Conservation (phyloP, 345 rosid genomes). For the Moricandia arvensis region DNA sequence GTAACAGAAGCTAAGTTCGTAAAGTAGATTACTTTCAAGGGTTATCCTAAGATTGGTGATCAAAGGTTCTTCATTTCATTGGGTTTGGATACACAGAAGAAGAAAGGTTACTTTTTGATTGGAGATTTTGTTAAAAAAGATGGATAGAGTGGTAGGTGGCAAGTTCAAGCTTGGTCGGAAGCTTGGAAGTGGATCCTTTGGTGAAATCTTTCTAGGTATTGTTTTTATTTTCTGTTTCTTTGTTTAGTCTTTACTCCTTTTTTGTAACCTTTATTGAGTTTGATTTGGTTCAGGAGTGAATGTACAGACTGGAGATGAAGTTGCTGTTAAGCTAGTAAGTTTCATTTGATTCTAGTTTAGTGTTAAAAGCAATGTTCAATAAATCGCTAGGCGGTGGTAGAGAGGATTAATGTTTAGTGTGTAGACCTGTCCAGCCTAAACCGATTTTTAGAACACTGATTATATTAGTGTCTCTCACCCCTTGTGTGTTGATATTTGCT, state of each 20-base stretch:
- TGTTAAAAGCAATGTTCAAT: no score
- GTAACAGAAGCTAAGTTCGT: constrained; percentile 12
- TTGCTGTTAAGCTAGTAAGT: constrained; percentile 81
- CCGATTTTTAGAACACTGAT: neutral
- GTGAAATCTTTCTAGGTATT: constrained; percentile 81
- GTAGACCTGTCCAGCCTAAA: no score
- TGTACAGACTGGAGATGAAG: constrained; percentile 88
- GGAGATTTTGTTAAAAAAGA: neutral
- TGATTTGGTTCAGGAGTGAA: constrained; percentile 54
- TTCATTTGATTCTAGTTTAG: neutral
- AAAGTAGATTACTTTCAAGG: neutral
- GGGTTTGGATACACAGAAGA: neutral
- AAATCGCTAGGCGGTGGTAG: no score
- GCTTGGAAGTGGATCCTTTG: constrained; percentile 97
- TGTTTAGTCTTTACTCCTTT: neutral
- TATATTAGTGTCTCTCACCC: neutral
- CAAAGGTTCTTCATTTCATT: neutral
- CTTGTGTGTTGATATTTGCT: neutral
- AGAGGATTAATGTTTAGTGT: no score
- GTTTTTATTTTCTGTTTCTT: neutral
- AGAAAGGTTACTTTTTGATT: neutral
- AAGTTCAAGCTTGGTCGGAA: constrained; percentile 91
- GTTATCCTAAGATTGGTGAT: neutral
- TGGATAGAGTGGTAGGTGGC: constrained; percentile 60
- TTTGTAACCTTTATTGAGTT: neutral